Evolutionary conservation across 305 asterid genomes (phyloP).

Genomic region (Andrographis paniculata): DNA sequence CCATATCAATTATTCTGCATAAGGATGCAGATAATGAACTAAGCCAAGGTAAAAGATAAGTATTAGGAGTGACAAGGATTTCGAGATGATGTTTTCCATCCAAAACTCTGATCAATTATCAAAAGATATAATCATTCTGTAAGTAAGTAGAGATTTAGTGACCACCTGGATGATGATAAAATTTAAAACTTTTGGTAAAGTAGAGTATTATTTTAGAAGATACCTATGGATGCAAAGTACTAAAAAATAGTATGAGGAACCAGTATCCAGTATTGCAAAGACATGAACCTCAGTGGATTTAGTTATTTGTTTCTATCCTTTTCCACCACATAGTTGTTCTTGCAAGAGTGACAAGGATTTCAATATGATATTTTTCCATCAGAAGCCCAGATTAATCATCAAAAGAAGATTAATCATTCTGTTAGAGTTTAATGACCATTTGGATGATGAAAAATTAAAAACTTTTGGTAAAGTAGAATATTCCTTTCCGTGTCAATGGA

Average conservation of each 20-base stretch:
- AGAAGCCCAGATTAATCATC: background rate
- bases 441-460: background rate
- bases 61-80: constrained; percentile 6
- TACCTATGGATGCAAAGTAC: no score
- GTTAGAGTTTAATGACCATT: background rate
- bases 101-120: background rate
- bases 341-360: background rate
- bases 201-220: background rate
- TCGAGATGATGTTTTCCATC: background rate
- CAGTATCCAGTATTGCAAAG: no score
- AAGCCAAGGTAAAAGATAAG: constrained; percentile 6
- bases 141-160: background rate
- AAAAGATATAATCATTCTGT: background rate
- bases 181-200: background rate
- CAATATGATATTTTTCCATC: background rate
- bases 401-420: background rate
- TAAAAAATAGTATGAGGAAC: no score
- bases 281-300: background rate
- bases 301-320: no score
- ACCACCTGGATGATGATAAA: background rate
- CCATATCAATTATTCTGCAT: background rate
- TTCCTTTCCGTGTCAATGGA: background rate
- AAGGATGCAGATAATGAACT: constrained; percentile 9
- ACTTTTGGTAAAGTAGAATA: background rate
- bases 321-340: background rate